These are phyloP conservation scores for Calonectria multiphialidica DNA, from an alignment of 2,329 filamentous ascomycete species.

Conservation along the genomic window DNA sequence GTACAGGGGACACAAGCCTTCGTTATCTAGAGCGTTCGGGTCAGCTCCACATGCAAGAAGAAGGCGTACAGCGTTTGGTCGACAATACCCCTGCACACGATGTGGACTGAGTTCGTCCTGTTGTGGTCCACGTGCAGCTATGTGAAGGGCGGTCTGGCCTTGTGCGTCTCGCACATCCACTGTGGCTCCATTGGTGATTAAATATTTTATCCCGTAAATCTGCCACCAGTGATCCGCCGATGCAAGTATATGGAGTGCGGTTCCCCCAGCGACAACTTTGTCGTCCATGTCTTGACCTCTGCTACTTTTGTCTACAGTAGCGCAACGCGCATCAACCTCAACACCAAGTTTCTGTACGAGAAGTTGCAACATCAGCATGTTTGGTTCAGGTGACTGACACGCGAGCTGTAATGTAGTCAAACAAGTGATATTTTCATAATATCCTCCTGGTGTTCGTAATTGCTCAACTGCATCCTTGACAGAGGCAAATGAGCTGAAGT, in stretches of 20 bases:
- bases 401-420: slow-evolving; percentile 19
- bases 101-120: not conserved
- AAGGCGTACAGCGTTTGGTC: slow-evolving; percentile 4
- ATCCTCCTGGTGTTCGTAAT: rapidly evolving
- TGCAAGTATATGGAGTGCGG: slow-evolving; percentile 34
- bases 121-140: slow-evolving; percentile 10
- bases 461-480: not conserved
- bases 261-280: slow-evolving; percentile 7
- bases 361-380: slow-evolving; percentile 25
- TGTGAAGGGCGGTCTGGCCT: slow-evolving; percentile 31
- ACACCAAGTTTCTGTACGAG: slow-evolving; percentile 31
- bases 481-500: slow-evolving; percentile 20
- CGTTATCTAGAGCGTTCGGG: slow-evolving; percentile 19
- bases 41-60: slow-evolving; percentile 37
- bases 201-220: slow-evolving; percentile 26
- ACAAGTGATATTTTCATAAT: not conserved
- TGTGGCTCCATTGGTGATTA: slow-evolving; percentile 28
- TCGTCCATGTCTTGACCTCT: not conserved
- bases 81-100: slow-evolving; percentile 12
- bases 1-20: slow-evolving; percentile 18
- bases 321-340: slow-evolving; percentile 25
- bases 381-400: slow-evolving; percentile 20
- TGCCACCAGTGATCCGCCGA: slow-evolving; percentile 33
- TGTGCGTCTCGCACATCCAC: slow-evolving; percentile 5
- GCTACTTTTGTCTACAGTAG: not conserved